Evolutionary conservation across 164 flowering plant genomes (phyloP).

Genomic region (Berberis vulgaris): DNA sequence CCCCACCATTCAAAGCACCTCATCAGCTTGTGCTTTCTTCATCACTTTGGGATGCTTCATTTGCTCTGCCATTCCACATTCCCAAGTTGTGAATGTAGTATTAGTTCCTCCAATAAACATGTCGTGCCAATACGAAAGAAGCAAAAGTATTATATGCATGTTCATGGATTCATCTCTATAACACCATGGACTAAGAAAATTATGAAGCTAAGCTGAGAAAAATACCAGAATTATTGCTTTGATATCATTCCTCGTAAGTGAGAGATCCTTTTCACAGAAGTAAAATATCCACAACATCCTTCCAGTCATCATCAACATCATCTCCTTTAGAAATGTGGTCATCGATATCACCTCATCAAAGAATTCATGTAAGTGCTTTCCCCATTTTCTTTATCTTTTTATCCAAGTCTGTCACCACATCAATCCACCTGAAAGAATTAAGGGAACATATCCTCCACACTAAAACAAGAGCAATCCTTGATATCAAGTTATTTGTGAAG

Average conservation of each 20-base stretch:
- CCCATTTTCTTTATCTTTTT: background rate
- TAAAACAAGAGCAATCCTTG: constrained; percentile 6
- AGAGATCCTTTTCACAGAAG: constrained; percentile 4
- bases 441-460: constrained; percentile 6
- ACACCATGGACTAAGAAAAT: too few species aligned
- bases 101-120: too few species aligned
- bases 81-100: too few species aligned
- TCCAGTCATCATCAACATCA: background rate
- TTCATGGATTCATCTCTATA: too few species aligned
- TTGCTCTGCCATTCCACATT: too few species aligned
- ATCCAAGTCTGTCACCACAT: constrained; percentile 4
- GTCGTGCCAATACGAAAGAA: too few species aligned
- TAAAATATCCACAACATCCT: constrained; percentile 5
- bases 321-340: background rate
- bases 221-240: constrained; percentile 10
- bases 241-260: constrained; percentile 2
- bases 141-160: too few species aligned
- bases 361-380: constrained; percentile 4
- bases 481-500: constrained; percentile 3
- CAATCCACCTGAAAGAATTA: constrained; percentile 10
- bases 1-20: too few species aligned
- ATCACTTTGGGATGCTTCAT: too few species aligned
- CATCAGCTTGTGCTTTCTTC: too few species aligned
- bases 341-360: constrained; percentile 7
- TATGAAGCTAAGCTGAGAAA: background rate